Conservation (phyloP, 768 basidiomycete genomes). For the Boletellus sp. region DNA sequence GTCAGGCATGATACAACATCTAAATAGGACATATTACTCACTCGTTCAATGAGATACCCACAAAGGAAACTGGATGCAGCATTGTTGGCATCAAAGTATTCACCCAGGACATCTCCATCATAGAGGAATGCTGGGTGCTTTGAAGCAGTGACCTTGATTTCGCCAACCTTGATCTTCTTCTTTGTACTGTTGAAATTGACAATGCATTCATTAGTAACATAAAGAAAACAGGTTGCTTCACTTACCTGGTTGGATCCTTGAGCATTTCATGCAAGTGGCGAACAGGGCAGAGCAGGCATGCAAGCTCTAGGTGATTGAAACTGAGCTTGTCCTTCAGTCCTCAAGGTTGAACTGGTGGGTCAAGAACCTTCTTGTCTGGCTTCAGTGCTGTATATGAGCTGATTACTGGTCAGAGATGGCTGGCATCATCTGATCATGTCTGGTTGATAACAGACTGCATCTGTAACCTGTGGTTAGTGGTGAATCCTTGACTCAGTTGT, state of each 20-base stretch:
- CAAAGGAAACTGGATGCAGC: too few species aligned
- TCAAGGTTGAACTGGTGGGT: neutral
- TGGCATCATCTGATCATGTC: neutral
- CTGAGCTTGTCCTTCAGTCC: neutral
- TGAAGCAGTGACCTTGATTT: neutral
- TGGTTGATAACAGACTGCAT: neutral
- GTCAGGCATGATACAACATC: too few species aligned
- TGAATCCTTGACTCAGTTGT: too few species aligned
- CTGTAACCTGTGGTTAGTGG: too few species aligned
- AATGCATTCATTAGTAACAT: neutral
- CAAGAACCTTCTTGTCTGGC: neutral
- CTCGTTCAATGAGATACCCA: too few species aligned
- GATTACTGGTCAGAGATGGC: neutral
- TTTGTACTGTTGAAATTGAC: neutral
- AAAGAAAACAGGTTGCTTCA: too few species aligned
- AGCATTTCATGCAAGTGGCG: neutral
- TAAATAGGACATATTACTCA: too few species aligned
- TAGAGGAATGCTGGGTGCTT: neutral
- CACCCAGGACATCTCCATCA: neutral
- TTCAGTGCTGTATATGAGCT: neutral
- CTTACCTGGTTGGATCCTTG: neutral
- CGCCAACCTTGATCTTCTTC: neutral
- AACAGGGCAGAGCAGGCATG: neutral
- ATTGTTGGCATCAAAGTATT: neutral
- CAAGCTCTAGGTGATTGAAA: neutral